These are phyloP conservation scores for Pluteus cervinus DNA, from an alignment of 768 basidiomycete genomes.

Conservation along the genomic window DNA sequence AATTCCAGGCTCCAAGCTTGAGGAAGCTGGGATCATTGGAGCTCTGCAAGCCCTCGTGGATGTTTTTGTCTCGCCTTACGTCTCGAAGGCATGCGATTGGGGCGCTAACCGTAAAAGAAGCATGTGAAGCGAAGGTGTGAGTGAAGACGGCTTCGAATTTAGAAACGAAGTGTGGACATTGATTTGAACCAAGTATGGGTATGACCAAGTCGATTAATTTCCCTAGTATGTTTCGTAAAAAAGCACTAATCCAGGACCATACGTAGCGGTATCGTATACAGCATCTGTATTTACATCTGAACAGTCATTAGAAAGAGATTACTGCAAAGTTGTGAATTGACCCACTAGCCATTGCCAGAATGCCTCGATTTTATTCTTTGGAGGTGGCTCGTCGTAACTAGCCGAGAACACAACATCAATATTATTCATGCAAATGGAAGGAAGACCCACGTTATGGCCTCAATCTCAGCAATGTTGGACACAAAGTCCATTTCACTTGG, in stretches of 20 bases:
- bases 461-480: constrained; percentile 61
- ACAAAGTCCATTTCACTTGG: constrained; percentile 82
- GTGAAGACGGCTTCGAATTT: too few relatives aligned
- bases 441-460: constrained; percentile 48
- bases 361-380: constrained; percentile 59
- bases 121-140: too few relatives aligned
- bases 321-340: constrained; percentile 23
- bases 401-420: constrained; percentile 2
- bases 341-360: constrained; percentile 81
- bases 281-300: constrained; percentile 12
- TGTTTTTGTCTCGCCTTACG: too few relatives aligned
- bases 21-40: too few relatives aligned
- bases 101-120: too few relatives aligned
- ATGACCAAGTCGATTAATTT: neutral
- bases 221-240: neutral
- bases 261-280: neutral
- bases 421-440: neutral
- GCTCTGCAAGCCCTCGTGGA: too few relatives aligned
- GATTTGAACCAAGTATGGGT: too few relatives aligned
- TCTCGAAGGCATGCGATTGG: too few relatives aligned
- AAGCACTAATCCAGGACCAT: too few relatives aligned
- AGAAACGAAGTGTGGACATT: too few relatives aligned
- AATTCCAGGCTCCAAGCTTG: too few relatives aligned
- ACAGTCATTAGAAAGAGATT: constrained; percentile 7
- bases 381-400: constrained; percentile 64